phyloP scores from a whole-genome alignment of 345 rosid genomes.

The Capsella bursapastoris region DNA sequence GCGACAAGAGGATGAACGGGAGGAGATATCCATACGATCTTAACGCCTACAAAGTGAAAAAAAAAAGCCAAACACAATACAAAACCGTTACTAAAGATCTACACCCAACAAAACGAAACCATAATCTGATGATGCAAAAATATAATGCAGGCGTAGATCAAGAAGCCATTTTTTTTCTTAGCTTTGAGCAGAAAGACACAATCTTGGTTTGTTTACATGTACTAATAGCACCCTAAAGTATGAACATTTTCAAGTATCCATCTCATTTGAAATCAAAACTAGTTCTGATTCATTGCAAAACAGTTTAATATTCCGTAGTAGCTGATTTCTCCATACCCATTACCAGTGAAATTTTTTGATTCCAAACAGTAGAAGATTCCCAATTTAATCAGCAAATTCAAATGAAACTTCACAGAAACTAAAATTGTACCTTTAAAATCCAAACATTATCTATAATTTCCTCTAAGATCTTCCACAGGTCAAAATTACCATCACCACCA shows the following conservation, averaged over 20 bases:
- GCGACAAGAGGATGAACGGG: constrained; percentile 45
- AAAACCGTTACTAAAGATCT: background rate
- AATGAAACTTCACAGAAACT: background rate
- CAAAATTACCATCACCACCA: background rate
- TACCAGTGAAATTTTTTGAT: background rate
- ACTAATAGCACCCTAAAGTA: background rate
- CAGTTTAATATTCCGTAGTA: background rate
- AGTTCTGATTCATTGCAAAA: background rate
- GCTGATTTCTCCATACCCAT: constrained; percentile 7
- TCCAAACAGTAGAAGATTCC: constrained; percentile 12
- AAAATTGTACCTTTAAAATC: constrained; percentile 43
- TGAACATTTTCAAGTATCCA: constrained; percentile 11
- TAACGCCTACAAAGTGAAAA: constrained; percentile 37
- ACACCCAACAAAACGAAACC: constrained; percentile 6
- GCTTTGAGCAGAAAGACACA: constrained; percentile 2
- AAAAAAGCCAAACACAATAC: constrained; percentile 9
- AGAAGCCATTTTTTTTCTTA: background rate
- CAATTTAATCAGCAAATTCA: background rate
- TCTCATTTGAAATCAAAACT: constrained; percentile 21
- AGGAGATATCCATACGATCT: constrained; percentile 45
- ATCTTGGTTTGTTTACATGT: constrained; percentile 3
- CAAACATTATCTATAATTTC: constrained; percentile 46
- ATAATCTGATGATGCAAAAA: background rate
- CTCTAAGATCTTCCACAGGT: constrained; percentile 41
- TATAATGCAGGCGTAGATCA: background rate